Base-by-base conservation (phyloP, 768 basidiomycete genomes). In the Amanita thiersii region DNA sequence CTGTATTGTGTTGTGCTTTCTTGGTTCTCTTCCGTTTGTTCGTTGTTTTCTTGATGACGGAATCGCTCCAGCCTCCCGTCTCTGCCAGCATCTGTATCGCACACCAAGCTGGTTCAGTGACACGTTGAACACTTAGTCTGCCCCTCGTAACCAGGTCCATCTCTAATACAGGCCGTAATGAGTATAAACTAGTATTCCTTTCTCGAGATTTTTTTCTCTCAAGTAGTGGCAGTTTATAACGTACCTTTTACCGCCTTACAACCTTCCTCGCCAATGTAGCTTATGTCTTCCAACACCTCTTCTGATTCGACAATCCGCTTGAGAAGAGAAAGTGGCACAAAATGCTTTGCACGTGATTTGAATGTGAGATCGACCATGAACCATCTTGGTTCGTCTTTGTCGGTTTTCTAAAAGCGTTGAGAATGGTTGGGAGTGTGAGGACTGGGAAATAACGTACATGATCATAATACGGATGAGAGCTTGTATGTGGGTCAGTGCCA, bases 281-380 rank as follows among this genome's bases (percentile, higher is more conserved):
- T 62, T n/a, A 89, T 56, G 40, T 72, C 73, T 28, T 64, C 58
- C 2, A 81, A 79, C 4, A 71, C 62, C 1, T 59, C 50, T 3
- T 59, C 43, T 29, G 52, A 47, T 10, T 68, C 66, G 0, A 80
- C 75, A 28, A 93, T 73, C 37, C 69, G 63, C 18, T 80, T 78
- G 31, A 97, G 68, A 0, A 94, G 67, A 4, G 81, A 66, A 8
- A 94, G 69, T 2, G 91, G 81, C 8, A 94, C 73, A 40, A 90
- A 90, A 62, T 92, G 68, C 21, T 58, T 50, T 4, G 84, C 72
- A 17, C 85, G 77, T 4, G 73, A 64, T 11, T 60, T 51, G 57
- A 93, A 92, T 23, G 71, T 73, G 39, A 82, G 63, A 51, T 90
- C 81, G 25, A 92, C 86, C 92, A 97, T 97, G 65, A 72, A 92